phyloP scores from a whole-genome alignment of 352 stramenopile genomes.

The Globisporangium uncinulatum region DNA sequence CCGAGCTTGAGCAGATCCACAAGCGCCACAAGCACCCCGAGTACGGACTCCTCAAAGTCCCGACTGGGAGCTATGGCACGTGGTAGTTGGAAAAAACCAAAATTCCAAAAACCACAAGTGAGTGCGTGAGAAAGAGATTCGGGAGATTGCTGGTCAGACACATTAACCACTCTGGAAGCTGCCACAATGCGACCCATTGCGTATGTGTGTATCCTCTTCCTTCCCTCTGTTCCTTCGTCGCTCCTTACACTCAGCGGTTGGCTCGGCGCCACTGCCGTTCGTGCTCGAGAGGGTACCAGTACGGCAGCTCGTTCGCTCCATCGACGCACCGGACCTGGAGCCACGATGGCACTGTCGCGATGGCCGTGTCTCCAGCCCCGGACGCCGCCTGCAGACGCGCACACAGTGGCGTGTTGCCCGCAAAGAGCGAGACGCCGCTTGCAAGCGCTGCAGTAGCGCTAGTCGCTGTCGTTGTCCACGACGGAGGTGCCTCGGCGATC shows the following conservation, averaged over 20 bases:
- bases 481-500: not conserved
- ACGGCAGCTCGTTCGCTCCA: not conserved
- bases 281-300: constrained; percentile 1
- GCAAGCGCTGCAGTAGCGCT: not conserved
- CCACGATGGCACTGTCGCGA: not conserved
- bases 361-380: not conserved
- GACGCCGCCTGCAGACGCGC: not conserved
- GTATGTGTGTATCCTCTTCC: too few relatives aligned
- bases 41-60: constrained; percentile 59
- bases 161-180: too few relatives aligned
- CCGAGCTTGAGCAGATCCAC: constrained; percentile 76
- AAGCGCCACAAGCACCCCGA: constrained; percentile 78
- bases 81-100: constrained; percentile 7
- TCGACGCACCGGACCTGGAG: not conserved
- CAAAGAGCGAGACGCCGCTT: not conserved
- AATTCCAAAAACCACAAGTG: too few relatives aligned
- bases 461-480: not conserved
- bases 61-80: constrained; percentile 33
- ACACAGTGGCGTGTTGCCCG: not conserved
- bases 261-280: constrained; percentile 1
- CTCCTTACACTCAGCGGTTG: too few relatives aligned
- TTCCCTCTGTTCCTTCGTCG: too few relatives aligned
- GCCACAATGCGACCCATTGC: too few relatives aligned
- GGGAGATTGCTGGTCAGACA: too few relatives aligned
- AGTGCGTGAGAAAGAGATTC: too few relatives aligned